These are phyloP conservation scores for Epichloe scottii DNA, from an alignment of 2,329 filamentous ascomycete genomes.

Conservation along the genomic window DNA sequence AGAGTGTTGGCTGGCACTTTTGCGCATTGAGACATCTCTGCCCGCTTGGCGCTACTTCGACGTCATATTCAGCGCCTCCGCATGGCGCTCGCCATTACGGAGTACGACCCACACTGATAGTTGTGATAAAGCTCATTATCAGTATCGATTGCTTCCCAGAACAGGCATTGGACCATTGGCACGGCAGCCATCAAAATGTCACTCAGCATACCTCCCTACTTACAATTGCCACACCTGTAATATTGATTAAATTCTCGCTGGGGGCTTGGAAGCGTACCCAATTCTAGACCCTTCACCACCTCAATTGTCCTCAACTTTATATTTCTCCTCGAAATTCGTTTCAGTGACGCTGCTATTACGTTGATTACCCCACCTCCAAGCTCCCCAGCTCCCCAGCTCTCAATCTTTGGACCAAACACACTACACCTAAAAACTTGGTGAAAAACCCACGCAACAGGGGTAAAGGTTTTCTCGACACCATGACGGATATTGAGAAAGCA, in stretches of 20 bases:
- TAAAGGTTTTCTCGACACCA: background rate
- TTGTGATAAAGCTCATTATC: conserved; percentile 1
- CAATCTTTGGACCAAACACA: background rate
- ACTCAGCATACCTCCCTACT: background rate
- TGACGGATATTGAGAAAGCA: conserved; percentile 5
- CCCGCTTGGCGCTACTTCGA: background rate
- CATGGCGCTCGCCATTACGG: background rate
- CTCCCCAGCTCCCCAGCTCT: background rate
- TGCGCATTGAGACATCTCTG: background rate
- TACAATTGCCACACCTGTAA: background rate
- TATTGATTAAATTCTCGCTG: background rate
- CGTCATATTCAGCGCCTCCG: conserved; percentile 2
- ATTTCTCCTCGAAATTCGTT: background rate
- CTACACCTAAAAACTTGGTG: background rate
- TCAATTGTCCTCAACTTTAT: background rate
- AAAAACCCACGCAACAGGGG: background rate
- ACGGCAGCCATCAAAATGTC: background rate
- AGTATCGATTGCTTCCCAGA: background rate
- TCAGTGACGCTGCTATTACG: background rate
- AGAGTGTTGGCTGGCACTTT: too few relatives aligned
- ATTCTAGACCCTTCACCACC: background rate
- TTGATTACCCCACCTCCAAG: background rate
- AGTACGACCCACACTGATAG: background rate
- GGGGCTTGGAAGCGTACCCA: background rate
- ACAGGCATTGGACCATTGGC: background rate